Base-by-base conservation (phyloP, 495 filamentous ascomycete species). In the Astrothelium macrocarpum region DNA sequence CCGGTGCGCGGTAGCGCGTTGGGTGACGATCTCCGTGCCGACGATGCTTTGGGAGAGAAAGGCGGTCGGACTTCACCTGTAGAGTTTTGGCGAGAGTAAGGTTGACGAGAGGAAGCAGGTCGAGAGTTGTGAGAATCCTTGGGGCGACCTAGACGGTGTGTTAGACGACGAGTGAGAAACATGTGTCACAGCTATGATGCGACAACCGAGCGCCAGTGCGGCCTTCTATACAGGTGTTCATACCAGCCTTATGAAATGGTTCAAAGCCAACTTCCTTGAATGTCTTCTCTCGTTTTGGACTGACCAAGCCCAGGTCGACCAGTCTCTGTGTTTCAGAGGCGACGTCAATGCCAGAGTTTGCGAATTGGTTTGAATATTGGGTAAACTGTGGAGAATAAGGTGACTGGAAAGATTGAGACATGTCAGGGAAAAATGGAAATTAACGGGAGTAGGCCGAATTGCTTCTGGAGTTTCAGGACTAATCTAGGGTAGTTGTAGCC, bases 1-100 rank as follows among this genome's bases (percentile, higher is more conserved):
- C 74, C 78, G 16, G 81, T 77, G 67, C 78, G 75, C 65, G 71
- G 71, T 11, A 65, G 18, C n/a, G 60, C 36, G 28, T 20, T 26
- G 18, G 60, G 32, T 29, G 59, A 60, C 14, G 26, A 25, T 16
- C 49, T 56, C 29, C 49, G 49, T 29, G 7, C 49, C 23, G 49
- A 28, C 0, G 49, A 56, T 26, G 49, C 49, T 56, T 56, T 56
- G 49, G 49, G 49, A 16, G 49, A 56, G 16, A 56, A 56, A 16
- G 49, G 49, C 20, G n/a, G 49, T 56, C 49, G 49, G 20, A 20
- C 16, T 20, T 56, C 25, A 29, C 49, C 49, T 28, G 25, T 25
- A 29, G 49, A 56, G 16, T 56, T 56, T 56, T 56, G 49, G 49
- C 49, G 49, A 56, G 49, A 29, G 49, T 56, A 56, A 29, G 49